Percentiles rank a stretch among this genome's conserved stretches.
Evolutionary conservation across 2,329 filamentous ascomycete genomes (phyloP).

Genomic region (Epichloe festucae): DNA sequence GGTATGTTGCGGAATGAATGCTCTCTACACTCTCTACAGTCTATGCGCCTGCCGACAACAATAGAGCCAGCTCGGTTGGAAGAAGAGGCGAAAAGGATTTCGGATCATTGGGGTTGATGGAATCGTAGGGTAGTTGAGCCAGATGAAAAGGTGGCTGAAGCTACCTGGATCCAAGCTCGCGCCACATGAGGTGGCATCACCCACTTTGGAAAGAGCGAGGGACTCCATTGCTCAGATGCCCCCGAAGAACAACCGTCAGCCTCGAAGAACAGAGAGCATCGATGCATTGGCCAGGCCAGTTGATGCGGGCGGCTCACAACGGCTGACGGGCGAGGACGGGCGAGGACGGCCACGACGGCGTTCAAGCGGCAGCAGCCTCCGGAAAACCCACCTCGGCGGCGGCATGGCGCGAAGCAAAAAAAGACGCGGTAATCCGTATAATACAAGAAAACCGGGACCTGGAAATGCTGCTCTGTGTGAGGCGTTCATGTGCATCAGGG

Average conservation of each 20-base stretch:
- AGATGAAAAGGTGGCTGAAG: slow-evolving; percentile 10
- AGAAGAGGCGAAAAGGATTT: not conserved
- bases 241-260: too few relatives aligned
- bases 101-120: too few relatives aligned
- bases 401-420: not conserved
- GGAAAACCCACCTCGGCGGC: not conserved
- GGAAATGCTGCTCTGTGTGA: too few relatives aligned
- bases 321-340: not conserved
- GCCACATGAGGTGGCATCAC: slow-evolving; percentile 11
- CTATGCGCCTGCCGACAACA: not conserved
- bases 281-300: too few relatives aligned
- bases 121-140: not conserved
- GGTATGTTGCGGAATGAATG: too few relatives aligned
- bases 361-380: not conserved
- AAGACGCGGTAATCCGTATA: not conserved
- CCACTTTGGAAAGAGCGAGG: not conserved
- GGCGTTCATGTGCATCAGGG: not conserved
- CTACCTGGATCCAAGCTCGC: slow-evolving; percentile 9
- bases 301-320: too few relatives aligned
- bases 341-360: not conserved
- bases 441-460: not conserved
- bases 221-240: too few relatives aligned
- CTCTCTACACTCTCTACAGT: too few relatives aligned
- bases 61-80: not conserved
- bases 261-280: too few relatives aligned